These are phyloP conservation scores for Hydnum rufescens DNA, from an alignment of 768 basidiomycete species.

Conservation along the genomic window DNA sequence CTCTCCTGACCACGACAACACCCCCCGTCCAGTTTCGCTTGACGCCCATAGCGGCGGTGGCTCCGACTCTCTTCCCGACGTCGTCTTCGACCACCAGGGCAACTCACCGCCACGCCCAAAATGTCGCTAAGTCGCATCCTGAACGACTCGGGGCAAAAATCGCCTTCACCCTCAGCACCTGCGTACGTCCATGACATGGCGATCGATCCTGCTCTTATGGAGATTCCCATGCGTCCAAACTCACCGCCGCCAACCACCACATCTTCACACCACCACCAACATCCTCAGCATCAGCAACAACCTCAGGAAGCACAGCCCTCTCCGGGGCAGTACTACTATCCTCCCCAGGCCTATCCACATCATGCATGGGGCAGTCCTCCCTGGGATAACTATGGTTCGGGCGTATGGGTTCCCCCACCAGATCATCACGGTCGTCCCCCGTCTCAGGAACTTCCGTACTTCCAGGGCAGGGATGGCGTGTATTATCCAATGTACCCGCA, in stretches of 20 bases:
- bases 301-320: neutral
- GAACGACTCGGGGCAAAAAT: conserved; percentile 40
- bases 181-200: conserved; percentile 16
- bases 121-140: conserved; percentile 70
- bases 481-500: neutral
- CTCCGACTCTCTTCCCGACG: neutral
- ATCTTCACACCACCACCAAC: neutral
- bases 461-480: neutral
- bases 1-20: too few species aligned
- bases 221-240: conserved; percentile 1
- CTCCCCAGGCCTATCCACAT: neutral
- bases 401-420: neutral
- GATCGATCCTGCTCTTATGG: conserved; percentile 13
- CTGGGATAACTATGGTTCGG: neutral
- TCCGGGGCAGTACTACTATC: neutral
- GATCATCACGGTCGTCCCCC: neutral
- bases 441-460: neutral
- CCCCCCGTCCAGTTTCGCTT: too few species aligned
- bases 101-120: neutral
- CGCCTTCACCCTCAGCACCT: conserved; percentile 15
- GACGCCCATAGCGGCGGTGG: neutral
- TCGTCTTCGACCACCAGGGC: neutral
- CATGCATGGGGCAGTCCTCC: neutral
- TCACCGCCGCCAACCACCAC: conserved; percentile 2
- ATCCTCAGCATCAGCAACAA: neutral